These are phyloP conservation scores for Zangia roseola DNA, from an alignment of 768 basidiomycete genomes.

Conservation along the genomic window DNA sequence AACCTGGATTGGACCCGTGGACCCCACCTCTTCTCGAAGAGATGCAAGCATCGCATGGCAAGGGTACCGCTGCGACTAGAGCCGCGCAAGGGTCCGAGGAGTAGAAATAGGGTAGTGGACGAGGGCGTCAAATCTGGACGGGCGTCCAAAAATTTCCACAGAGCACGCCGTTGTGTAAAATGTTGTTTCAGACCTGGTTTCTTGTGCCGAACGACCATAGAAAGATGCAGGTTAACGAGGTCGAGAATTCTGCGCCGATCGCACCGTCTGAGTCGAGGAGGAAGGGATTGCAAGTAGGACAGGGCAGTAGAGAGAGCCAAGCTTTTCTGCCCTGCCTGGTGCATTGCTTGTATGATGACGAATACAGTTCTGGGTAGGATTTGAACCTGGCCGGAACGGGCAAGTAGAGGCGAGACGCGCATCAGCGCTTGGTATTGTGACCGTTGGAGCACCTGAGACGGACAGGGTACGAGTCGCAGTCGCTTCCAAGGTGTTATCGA, in stretches of 20 bases:
- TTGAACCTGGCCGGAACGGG: constrained; percentile 31
- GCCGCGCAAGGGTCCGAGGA: constrained; percentile 51
- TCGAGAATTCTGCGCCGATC: constrained; percentile 41
- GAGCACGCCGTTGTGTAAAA: constrained; percentile 42
- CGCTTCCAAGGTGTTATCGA: neutral
- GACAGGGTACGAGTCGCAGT: constrained; percentile 16
- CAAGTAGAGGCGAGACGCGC: constrained; percentile 39
- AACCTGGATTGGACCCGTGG: constrained; percentile 49
- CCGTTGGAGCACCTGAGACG: constrained; percentile 12
- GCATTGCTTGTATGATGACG: constrained; percentile 46
- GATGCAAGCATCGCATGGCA: constrained; percentile 43
- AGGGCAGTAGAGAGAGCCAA: constrained; percentile 46
- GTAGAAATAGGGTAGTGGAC: constrained; percentile 55
- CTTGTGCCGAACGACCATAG: constrained; percentile 36
- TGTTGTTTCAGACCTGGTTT: constrained; percentile 43
- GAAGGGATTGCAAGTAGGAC: constrained; percentile 50
- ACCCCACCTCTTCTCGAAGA: constrained; percentile 59
- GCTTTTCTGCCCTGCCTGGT: constrained; percentile 38
- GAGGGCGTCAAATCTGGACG: constrained; percentile 55
- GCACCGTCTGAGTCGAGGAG: constrained; percentile 37
- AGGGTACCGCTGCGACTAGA: constrained; percentile 54
- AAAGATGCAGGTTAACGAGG: constrained; percentile 48
- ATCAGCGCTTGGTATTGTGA: constrained; percentile 40
- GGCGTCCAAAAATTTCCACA: constrained; percentile 44
- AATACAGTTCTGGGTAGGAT: constrained; percentile 45